These are phyloP conservation scores for Lentinula lateritia DNA, from an alignment of 768 basidiomycete species.

Conservation along the genomic window DNA sequence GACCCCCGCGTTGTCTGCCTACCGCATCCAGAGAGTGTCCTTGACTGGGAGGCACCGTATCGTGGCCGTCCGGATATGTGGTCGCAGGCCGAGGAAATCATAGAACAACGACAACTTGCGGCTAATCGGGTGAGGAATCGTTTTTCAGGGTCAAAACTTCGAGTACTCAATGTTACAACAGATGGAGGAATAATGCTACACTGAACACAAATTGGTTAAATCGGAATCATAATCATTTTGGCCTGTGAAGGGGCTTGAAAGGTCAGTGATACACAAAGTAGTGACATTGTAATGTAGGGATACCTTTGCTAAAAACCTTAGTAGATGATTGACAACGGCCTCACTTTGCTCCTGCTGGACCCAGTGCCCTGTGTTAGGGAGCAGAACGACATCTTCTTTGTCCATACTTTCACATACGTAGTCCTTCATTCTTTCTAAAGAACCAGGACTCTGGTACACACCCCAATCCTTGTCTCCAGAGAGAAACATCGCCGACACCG, in stretches of 20 bases:
- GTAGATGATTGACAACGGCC: constrained; percentile 32
- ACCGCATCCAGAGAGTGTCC: constrained; percentile 24
- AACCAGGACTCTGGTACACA: constrained; percentile 48
- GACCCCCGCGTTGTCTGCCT: constrained; percentile 27
- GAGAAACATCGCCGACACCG: constrained; percentile 53
- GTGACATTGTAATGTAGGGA: too few species aligned
- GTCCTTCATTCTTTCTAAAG: constrained; percentile 37
- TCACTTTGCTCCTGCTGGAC: constrained; percentile 52
- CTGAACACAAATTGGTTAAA: not conserved
- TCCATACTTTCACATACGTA: constrained; percentile 29
- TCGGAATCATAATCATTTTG: too few species aligned
- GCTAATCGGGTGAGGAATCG: not conserved
- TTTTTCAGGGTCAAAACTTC: too few species aligned
- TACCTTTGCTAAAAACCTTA: constrained; percentile 32
- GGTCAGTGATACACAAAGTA: not conserved
- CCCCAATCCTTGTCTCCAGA: constrained; percentile 58
- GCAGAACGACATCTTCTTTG: constrained; percentile 42
- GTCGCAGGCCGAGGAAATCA: constrained; percentile 26
- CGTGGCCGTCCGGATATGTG: constrained; percentile 21
- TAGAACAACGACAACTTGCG: constrained; percentile 4
- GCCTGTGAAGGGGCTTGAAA: not conserved
- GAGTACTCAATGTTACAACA: not conserved
- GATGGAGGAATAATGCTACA: not conserved
- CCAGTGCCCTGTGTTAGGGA: constrained; percentile 60
- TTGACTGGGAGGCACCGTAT: constrained; percentile 30